Percentiles rank a stretch among this genome's conserved stretches.
These are phyloP conservation scores for Trichoderma erinaceum DNA, from an alignment of 495 filamentous ascomycete species.

Conservation along the genomic window DNA sequence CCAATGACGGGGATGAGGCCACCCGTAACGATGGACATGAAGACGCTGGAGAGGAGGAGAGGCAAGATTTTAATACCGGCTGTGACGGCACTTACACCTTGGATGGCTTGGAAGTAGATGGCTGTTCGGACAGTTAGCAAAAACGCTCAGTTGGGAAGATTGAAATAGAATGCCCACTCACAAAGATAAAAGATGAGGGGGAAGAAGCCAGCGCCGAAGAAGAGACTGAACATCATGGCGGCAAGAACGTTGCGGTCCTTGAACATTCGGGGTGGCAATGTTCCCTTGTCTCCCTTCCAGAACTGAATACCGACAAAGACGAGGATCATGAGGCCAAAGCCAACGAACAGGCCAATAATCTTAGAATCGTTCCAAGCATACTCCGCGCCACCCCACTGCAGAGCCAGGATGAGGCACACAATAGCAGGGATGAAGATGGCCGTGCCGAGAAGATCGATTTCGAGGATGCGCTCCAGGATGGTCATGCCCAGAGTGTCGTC, in stretches of 20 bases:
- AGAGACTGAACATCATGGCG: slow-evolving; percentile 50
- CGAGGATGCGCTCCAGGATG: slow-evolving; percentile 32
- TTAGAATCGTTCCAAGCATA: slow-evolving; percentile 45
- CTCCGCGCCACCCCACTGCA: slow-evolving; percentile 57
- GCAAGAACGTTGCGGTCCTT: slow-evolving; percentile 47
- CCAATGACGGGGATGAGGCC: slow-evolving; percentile 40
- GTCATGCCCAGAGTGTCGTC: slow-evolving; percentile 29
- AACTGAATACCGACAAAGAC: slow-evolving; percentile 48
- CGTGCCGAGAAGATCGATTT: slow-evolving; percentile 50
- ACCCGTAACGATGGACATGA: slow-evolving; percentile 44
- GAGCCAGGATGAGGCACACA: slow-evolving; percentile 53
- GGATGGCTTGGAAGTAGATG: slow-evolving; percentile 87
- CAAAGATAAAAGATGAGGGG: slow-evolving; percentile 65
- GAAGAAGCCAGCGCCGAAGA: slow-evolving; percentile 61
- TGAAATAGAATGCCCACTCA: slow-evolving; percentile 22
- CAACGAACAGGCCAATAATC: slow-evolving; percentile 44
- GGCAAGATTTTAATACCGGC: slow-evolving; percentile 79
- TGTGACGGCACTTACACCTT: slow-evolving; percentile 59
- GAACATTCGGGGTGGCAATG: slow-evolving; percentile 52
- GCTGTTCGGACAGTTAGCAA: slow-evolving; percentile 29
- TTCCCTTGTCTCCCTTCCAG: slow-evolving; percentile 45
- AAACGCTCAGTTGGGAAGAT: not conserved
- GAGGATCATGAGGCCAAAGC: slow-evolving; percentile 40
- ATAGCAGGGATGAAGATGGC: slow-evolving; percentile 47
- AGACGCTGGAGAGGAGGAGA: slow-evolving; percentile 58